Evolutionary conservation across 116 monocot species (phyloP).

Genomic region (Posidonia oceanica): DNA sequence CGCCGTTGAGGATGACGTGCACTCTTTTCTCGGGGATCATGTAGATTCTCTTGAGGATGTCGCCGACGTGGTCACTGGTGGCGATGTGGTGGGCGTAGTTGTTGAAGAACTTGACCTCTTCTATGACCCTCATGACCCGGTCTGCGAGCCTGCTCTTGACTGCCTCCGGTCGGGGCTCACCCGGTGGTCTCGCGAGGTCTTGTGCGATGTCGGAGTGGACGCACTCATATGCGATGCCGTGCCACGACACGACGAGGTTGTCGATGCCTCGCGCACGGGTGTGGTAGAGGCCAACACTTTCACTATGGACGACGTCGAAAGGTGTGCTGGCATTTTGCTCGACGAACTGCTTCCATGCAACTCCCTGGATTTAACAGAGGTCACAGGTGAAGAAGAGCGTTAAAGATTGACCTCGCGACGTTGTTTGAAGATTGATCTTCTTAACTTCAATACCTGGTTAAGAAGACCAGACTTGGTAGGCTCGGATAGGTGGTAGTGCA

Average conservation of each 20-base stretch:
- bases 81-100: conserved; percentile 78
- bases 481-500: conserved; percentile 38
- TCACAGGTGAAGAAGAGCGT: no score
- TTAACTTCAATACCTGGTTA: conserved; percentile 25
- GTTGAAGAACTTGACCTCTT: conserved; percentile 78
- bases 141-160: conserved; percentile 9
- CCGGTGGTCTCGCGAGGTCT: conserved; percentile 42
- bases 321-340: conserved; percentile 32
- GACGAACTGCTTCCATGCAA: conserved; percentile 46
- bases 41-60: conserved; percentile 75
- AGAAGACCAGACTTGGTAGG: conserved; percentile 47
- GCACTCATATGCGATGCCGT: no score
- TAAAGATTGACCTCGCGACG: no score
- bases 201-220: conserved; percentile 77
- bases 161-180: conserved; percentile 17
- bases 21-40: conserved; percentile 74
- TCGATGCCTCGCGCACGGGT: conserved; percentile 43
- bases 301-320: conserved; percentile 39
- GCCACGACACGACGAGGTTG: conserved; percentile 56
- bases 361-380: no score
- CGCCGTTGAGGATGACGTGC: conserved; percentile 75
- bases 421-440: no score
- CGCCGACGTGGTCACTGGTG: conserved; percentile 81
- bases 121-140: conserved; percentile 44
- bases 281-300: no score